Conservation (phyloP, 371 early-diverging fungal species). For the Syncephalis fuscata region DNA sequence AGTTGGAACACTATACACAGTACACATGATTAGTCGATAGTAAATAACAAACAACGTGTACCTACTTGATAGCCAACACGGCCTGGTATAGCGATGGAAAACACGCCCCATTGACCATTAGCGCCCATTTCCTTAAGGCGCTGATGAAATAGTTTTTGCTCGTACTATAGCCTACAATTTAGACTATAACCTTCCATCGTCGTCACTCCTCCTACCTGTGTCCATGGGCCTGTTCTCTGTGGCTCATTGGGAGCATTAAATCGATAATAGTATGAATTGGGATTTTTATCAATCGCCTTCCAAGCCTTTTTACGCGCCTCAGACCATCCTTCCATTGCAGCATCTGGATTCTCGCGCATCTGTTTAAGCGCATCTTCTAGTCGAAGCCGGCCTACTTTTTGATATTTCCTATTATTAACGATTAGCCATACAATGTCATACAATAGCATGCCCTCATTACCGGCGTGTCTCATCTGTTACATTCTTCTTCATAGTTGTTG, state of each 20-base stretch:
- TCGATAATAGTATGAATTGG: constrained; percentile 89
- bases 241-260: constrained; percentile 91
- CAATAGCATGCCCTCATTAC: no score
- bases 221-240: constrained; percentile 80
- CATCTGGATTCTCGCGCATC: constrained; percentile 54
- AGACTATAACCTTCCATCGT: neutral
- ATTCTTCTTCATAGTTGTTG: constrained; percentile 55
- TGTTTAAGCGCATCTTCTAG: constrained; percentile 81
- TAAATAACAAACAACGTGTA: neutral
- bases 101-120: constrained; percentile 91
- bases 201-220: constrained; percentile 14
- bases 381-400: constrained; percentile 61
- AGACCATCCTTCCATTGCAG: constrained; percentile 88
- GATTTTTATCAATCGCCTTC: constrained; percentile 71
- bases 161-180: constrained; percentile 25
- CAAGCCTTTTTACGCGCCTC: constrained; percentile 82
- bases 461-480: constrained; percentile 58
- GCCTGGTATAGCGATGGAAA: constrained; percentile 87
- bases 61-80: constrained; percentile 83
- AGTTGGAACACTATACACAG: constrained; percentile 70
- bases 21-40: neutral
- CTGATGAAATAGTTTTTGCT: constrained; percentile 60
- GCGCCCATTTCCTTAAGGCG: constrained; percentile 73
- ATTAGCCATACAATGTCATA: no score
- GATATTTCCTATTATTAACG: constrained; percentile 26